Evolutionary conservation across 768 basidiomycete species (phyloP).

Genomic region (Agrocybe praecox): DNA sequence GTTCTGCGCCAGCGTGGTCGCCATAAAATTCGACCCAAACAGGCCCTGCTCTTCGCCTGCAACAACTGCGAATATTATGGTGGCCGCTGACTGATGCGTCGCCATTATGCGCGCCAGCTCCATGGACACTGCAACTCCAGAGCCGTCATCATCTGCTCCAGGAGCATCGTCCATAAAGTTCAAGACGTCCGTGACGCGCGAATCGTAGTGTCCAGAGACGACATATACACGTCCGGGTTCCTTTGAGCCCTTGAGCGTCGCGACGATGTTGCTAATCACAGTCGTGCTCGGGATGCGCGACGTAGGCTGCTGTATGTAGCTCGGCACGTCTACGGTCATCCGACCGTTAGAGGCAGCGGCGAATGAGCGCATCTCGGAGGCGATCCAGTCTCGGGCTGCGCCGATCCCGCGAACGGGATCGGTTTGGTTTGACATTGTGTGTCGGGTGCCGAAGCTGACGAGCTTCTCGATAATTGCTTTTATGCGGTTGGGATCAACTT

Average conservation of each 20-base stretch:
- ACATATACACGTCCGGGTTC: constrained; percentile 55
- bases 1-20: constrained; percentile 39
- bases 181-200: constrained; percentile 38
- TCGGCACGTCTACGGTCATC: constrained; percentile 46
- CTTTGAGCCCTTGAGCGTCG: constrained; percentile 48
- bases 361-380: constrained; percentile 41
- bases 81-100: constrained; percentile 46
- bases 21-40: constrained; percentile 50
- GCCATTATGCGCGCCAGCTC: constrained; percentile 55
- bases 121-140: constrained; percentile 57
- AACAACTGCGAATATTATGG: constrained; percentile 54
- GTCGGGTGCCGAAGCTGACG: constrained; percentile 56
- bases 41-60: constrained; percentile 57
- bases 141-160: constrained; percentile 57
- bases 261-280: constrained; percentile 52
- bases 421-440: constrained; percentile 55
- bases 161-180: constrained; percentile 49
- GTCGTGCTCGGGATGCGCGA: constrained; percentile 39
- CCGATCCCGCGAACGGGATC: constrained; percentile 55
- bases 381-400: constrained; percentile 59
- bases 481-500: constrained; percentile 47
- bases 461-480: constrained; percentile 51
- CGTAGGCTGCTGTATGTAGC: constrained; percentile 43
- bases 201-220: constrained; percentile 59
- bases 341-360: constrained; percentile 40